These are phyloP conservation scores for Eucalyptus microcorys DNA, from an alignment of 345 rosid species.

Conservation along the genomic window DNA sequence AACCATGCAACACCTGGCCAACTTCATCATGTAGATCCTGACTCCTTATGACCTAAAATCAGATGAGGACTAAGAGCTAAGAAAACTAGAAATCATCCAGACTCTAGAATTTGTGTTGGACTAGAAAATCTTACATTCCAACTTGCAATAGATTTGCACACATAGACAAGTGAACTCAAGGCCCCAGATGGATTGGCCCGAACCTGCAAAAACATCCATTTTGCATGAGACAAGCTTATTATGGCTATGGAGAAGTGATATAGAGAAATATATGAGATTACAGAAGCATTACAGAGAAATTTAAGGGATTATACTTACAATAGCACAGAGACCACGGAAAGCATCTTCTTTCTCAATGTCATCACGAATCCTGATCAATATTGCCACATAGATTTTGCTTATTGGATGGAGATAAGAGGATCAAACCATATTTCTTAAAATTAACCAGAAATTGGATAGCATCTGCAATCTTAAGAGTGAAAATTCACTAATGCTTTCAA, in stretches of 20 bases:
- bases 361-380: constrained; percentile 73
- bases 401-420: not conserved
- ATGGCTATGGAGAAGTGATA: not conserved
- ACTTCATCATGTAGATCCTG: constrained; percentile 80
- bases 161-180: constrained; percentile 70
- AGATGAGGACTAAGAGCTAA: not conserved
- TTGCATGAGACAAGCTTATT: not conserved
- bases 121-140: constrained; percentile 72
- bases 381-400: not conserved
- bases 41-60: constrained; percentile 67
- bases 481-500: not conserved
- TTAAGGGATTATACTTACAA: constrained; percentile 30
- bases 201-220: constrained; percentile 29
- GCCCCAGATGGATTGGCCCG: constrained; percentile 90
- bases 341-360: constrained; percentile 99
- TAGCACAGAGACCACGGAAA: constrained; percentile 91
- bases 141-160: constrained; percentile 92
- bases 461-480: not conserved
- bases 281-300: not conserved
- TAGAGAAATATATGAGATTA: not conserved
- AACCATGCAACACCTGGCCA: constrained; percentile 86
- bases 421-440: not conserved
- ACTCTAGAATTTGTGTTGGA: not conserved
- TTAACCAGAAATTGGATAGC: not conserved
- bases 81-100: not conserved